Percentiles rank a stretch among this genome's conserved stretches.
Conservation (phyloP, 2,329 filamentous ascomycete genomes). For the Colletotrichum magnum region DNA sequence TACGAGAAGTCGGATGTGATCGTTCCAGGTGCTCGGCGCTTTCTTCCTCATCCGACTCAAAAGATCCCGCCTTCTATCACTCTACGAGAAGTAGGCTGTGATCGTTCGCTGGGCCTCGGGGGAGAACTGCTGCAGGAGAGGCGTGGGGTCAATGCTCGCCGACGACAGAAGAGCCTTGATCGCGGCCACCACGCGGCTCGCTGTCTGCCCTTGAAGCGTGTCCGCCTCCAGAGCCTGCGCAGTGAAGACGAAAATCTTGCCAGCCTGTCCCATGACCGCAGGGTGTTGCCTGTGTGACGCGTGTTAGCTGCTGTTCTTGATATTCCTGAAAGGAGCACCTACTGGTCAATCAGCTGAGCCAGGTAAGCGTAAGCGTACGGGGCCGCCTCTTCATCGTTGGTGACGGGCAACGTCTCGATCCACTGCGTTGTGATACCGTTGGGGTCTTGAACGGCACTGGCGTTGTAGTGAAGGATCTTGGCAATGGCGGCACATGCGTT, state of each 20-base stretch:
- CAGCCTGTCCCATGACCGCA: constrained; percentile 81
- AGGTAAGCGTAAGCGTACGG: constrained; percentile 96
- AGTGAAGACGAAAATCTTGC: constrained; percentile 87
- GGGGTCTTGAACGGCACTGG: constrained; percentile 79
- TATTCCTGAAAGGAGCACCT: constrained; percentile 72
- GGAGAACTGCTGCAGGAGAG: constrained; percentile 81
- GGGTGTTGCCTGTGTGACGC: constrained; percentile 80
- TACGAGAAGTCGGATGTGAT: constrained; percentile 85
- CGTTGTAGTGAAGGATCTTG: constrained; percentile 95
- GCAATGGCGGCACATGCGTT: constrained; percentile 97
- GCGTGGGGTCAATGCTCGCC: constrained; percentile 81
- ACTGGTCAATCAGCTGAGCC: constrained; percentile 93
- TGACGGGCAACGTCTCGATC: constrained; percentile 91
- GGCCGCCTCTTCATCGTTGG: constrained; percentile 96
- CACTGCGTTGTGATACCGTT: constrained; percentile 86
- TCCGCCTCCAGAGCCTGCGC: constrained; percentile 92
- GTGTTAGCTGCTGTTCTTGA: constrained; percentile 45
- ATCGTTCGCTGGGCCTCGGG: constrained; percentile 87
- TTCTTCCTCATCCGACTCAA: too few species aligned
- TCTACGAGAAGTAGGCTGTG: constrained; percentile 81
- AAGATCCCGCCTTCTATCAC: too few species aligned
- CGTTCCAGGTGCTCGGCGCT: constrained; percentile 55
- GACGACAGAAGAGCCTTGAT: constrained; percentile 83
- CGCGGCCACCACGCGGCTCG: constrained; percentile 80
- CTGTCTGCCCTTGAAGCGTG: constrained; percentile 88